Evolutionary conservation across 2,329 filamentous ascomycete species (phyloP), one percentile per base, ranked within the genome.

Genomic region (Pseudogymnoascus sp.): DNA sequence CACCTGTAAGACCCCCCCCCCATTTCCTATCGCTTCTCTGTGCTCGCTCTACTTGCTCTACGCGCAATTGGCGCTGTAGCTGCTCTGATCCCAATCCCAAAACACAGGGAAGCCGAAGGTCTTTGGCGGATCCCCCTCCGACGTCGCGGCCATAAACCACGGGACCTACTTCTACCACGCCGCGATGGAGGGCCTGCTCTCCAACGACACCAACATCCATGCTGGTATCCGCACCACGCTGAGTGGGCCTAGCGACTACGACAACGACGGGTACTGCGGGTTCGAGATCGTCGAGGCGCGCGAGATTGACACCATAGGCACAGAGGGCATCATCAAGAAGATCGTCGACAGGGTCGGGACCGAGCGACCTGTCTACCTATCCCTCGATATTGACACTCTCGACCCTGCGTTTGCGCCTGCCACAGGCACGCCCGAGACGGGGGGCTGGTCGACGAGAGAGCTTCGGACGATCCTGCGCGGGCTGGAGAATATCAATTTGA

Each of bases 111-210:
- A 83, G 63, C 91, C 90, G 45, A 93, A 93, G 72, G 90, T 94
- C 27, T 95, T 95, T 68, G 90, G 91, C 60, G 90, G 90, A 31
- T 86, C 88, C 0, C 90, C 90, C 0, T 88, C 84, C 29, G 82
- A 92, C 64, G 83, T 86, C 39, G 90, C 90, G 18, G 81, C 81
- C 66, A 87, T 95, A 76, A 95, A 94, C 76, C 89, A 94, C 76
- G 90, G 90, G 42, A 94, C 90, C 1, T 94, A 94, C 78, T 95
- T 95, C 76, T 94, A 87, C 76, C 89, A 93, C 72, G 90, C 90
- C 0, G 77, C 87, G 0, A 83, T 86, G 75, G 89, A 94, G 72
- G 90, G 90, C 2, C 79, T 94, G 13, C 79, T 95, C 18, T 81
- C 81, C 65, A 95, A 94, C 71, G 88, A 94, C 77, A 88, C 84